Conservation (phyloP, 257 asterid genomes). For the Perilla frutescens region DNA sequence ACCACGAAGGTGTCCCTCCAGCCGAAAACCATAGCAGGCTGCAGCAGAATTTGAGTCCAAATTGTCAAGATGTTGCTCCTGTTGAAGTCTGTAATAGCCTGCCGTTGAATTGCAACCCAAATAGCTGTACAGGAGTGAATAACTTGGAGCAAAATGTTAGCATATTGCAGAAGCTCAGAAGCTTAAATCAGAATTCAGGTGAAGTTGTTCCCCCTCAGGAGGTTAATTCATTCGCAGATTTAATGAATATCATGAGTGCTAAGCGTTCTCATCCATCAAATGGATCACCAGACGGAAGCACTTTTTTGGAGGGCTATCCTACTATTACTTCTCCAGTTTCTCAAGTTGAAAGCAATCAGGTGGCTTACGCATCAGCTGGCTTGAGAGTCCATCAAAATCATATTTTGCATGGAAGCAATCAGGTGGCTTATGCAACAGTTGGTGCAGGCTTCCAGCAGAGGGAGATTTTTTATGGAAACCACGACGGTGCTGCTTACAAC, state of each 20-base stretch:
- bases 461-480: slow-evolving; percentile 33
- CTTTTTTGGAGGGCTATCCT: slow-evolving; percentile 16
- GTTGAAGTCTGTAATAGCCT: slow-evolving; percentile 24
- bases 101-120: slow-evolving; percentile 28
- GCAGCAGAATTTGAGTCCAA: slow-evolving; percentile 31
- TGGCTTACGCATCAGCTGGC: slow-evolving; percentile 33
- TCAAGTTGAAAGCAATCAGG: slow-evolving; percentile 40
- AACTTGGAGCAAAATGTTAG: slow-evolving; percentile 31
- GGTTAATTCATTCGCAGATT: slow-evolving; percentile 47
- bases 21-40: slow-evolving; percentile 20
- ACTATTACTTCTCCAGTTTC: slow-evolving; percentile 41
- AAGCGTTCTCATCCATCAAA: slow-evolving; percentile 10
- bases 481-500: slow-evolving; percentile 42
- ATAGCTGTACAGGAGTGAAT: slow-evolving; percentile 12
- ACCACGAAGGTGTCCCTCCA: slow-evolving; percentile 34
- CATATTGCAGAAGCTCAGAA: slow-evolving; percentile 27
- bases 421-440: no score
- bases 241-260: slow-evolving; percentile 43
- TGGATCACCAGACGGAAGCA: slow-evolving; percentile 34
- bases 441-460: slow-evolving; percentile 38
- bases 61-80: slow-evolving; percentile 31
- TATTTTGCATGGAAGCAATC: slow-evolving; percentile 34
- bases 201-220: slow-evolving; percentile 35
- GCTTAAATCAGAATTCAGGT: slow-evolving; percentile 38
- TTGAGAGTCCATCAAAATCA: slow-evolving; percentile 38